Base-by-base conservation (phyloP, 768 basidiomycete species). In the Boletus tomentosulus region DNA sequence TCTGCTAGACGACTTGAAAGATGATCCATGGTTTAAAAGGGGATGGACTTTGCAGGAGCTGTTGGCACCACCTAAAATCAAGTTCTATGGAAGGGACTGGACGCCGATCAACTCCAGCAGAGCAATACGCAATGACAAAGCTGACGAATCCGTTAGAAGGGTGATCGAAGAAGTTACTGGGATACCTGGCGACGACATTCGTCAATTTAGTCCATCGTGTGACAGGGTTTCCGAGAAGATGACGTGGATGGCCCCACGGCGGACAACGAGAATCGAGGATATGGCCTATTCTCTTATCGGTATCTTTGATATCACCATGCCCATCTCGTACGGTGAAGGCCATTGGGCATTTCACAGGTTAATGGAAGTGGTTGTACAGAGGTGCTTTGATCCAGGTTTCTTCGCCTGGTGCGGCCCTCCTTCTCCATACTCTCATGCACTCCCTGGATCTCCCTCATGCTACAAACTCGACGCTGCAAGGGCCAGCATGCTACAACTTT, bases 31-130 rank as follows among this genome's bases (percentile, higher is more conserved):
- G 53, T 54, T 54, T 15, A 48, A 7, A n/a, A 33, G 53, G 19
- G 53, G 39, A 6, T 54, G 53, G 53, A 54, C 53, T 3, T 37
- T 54, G 30, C 52, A 53, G 24, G 52, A 53, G 25, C 31, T 53
- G 16, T 41, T 53, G 28, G 46, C 52, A 6, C 39, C 53, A 7
- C 15, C 34, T 4, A 48, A 24, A 10, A 42, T 48, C 31, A 54
- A 38, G 33, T 24, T 54, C 1, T 54, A 54, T 22, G 53, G 53
- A 8, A 44, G 35, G 33, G n/a, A 54, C 25, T 54, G 47, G 53
- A 30, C n/a, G 1, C 46, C 47, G 24, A 44, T 54, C 46, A 48
- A 38, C 12, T 34, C 47, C 5, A n/a, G 34, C 9, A 35, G 42
- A 16, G 13, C 38, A 19, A 22, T 31, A 28, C 25, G 7, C 48